Base-by-base conservation (phyloP, 495 filamentous ascomycete genomes). In the Penicillium waksmanii region DNA sequence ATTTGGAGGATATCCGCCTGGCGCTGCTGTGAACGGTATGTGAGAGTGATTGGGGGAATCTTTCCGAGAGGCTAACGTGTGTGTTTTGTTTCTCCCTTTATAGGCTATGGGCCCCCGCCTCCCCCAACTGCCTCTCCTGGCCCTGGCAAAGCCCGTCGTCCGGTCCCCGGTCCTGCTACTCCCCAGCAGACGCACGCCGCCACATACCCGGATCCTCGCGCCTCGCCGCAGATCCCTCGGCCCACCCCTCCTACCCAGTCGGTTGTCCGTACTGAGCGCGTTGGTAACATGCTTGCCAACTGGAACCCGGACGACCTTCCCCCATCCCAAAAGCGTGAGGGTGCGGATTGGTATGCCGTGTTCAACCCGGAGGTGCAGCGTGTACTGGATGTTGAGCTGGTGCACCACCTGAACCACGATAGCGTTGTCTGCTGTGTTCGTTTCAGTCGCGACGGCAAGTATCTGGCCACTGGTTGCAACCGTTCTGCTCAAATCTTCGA, bases 351-450 rank as follows among this genome's bases (percentile, higher is more conserved):
- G 92, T 94, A 91, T 75, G 90, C 87, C 33, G 87, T 96, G 55
- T 96, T 94, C 80, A 96, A 96, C 75, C 90, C 91, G 43, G 82
- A 86, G 52, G 89, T 96, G 36, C 89, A 88, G 55, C 89, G 92
- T 48, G 84, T 91, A 36, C 80, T 96, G 51, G 92, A 96, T 68
- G 90, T 96, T 34, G 91, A 96, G 58, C 80, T 96, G 21, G 85
- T 94, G n/a, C 91, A 95, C 69, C 92, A 90, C 17, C 80, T 96
- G 13, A 82, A 83, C 57, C 92, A 96, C 64, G 90, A 96, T 63
- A 95, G 90, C 60, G 91, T 95, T 43, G 92, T 96, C 3, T 95
- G 91, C 80, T 96, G 92, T 72, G 92, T 96, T 19, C 80, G 92
- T 51, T 96, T 96, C 74, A 96, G 92, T 68, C 83, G 87, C 51